Evolutionary conservation across 371 early-diverging fungal genomes (phyloP).

Genomic region (Capillidium rhysosporum): DNA sequence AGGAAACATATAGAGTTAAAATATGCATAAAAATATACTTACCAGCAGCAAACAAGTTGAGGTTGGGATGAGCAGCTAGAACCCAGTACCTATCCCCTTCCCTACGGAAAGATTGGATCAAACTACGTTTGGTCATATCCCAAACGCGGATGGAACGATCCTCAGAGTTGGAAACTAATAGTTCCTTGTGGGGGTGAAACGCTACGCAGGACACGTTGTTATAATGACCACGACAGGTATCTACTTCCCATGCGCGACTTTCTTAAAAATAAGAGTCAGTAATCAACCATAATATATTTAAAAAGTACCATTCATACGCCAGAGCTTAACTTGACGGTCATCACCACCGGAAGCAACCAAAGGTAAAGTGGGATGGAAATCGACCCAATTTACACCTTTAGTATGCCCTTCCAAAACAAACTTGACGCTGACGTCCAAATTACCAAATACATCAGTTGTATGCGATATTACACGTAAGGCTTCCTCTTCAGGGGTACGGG

Average conservation of each 20-base stretch:
- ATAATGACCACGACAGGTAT: constrained; percentile 94
- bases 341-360: constrained; percentile 94
- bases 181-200: constrained; percentile 84
- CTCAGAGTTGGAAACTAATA: constrained; percentile 86
- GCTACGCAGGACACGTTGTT: constrained; percentile 88
- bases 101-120: constrained; percentile 78
- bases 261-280: constrained; percentile 24
- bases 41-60: constrained; percentile 91
- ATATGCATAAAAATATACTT: constrained; percentile 8
- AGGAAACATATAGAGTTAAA: not conserved
- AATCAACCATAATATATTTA: not conserved
- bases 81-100: constrained; percentile 98
- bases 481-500: constrained; percentile 31
- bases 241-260: constrained; percentile 92
- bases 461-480: constrained; percentile 24
- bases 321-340: constrained; percentile 95
- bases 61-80: constrained; percentile 79
- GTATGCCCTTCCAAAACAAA: constrained; percentile 98
- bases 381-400: constrained; percentile 96
- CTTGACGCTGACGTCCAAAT: constrained; percentile 88
- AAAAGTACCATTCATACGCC: constrained; percentile 90
- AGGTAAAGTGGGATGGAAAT: constrained; percentile 85
- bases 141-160: constrained; percentile 95
- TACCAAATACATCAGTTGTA: constrained; percentile 81
- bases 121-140: constrained; percentile 86